Base-by-base conservation (phyloP, 2,329 filamentous ascomycete genomes). In the Penicillium corylophilum region DNA sequence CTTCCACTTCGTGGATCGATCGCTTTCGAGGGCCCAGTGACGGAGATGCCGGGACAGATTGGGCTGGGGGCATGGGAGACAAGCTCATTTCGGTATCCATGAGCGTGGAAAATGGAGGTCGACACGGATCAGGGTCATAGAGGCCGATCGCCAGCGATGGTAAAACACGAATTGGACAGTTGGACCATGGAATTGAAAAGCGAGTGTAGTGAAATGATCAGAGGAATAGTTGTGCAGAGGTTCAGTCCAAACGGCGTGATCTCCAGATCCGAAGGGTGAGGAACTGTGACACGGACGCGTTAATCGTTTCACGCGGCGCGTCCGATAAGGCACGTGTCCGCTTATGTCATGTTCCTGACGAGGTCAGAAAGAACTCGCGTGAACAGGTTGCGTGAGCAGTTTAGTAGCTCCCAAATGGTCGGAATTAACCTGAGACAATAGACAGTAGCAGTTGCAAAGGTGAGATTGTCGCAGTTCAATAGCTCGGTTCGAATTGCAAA, bases 1-100 rank as follows among this genome's bases (percentile, higher is more conserved):
- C 61, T 12, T 63, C 60, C 2, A 66, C 44, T 29, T 71, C 67
- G 18, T 69, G 57, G 15, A 69, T 63, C 1, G 65, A 62, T 12
- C 65, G 60, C 49, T 71, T 70, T 33, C 63, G 57, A 5, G 66
- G 51, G 8, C 53, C 48, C 16, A 24, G 44, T 26, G 46, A 56
- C 16, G 65, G 56, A 3, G 61, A 56, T 7, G 50, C 36, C 1
- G 55, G 46, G n/a, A 61, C 53, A 5, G 61, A 40, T 9, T 50
- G 54, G 5, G 40, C 20, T 2, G 55, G 49, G 9, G 54, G 56
- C 18, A 61, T 51, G n/a, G 61, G 59, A 1, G 61, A 59, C 12
- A 67, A 53, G 22, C 48, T 50, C 48, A 62, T 51, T 31, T 45
- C 61, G 15, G 54, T 46, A 7, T 67, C 62, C 61, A 65, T 61